phyloP scores from a whole-genome alignment of 2,329 filamentous ascomycete genomes.

The Diaporthe citri region DNA sequence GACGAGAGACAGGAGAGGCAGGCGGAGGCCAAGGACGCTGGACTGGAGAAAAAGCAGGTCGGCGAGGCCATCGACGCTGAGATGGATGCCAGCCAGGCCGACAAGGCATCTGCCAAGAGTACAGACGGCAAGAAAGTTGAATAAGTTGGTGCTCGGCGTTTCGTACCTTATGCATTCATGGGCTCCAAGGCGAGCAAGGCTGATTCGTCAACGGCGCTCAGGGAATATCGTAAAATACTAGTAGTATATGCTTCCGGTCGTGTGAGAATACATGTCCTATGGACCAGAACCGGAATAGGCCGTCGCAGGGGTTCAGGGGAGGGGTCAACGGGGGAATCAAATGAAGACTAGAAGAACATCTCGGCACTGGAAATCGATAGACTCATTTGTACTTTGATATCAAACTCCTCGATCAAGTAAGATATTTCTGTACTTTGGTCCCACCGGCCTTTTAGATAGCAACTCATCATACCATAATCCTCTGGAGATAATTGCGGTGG shows the following conservation, averaged over 20 bases:
- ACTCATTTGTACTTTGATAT: slow-evolving; percentile 27
- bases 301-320: neutral
- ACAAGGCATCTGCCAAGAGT: slow-evolving; percentile 43
- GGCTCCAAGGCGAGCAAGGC: neutral
- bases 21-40: slow-evolving; percentile 60
- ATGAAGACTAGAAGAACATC: slow-evolving; percentile 34
- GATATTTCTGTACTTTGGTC: neutral
- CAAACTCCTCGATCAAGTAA: neutral
- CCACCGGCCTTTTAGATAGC: neutral
- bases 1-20: slow-evolving; percentile 73
- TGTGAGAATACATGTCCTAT: neutral
- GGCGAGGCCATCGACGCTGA: slow-evolving; percentile 69
- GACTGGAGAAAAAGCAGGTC: slow-evolving; percentile 61
- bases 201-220: slow-evolving; percentile 26
- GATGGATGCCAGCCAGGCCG: slow-evolving; percentile 62
- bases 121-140: slow-evolving; percentile 57
- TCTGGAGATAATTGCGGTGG: no score
- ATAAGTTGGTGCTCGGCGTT: slow-evolving; percentile 2
- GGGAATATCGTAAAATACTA: neutral
- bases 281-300: slow-evolving; percentile 3
- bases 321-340: neutral
- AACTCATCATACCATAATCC: neutral
- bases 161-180: neutral
- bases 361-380: slow-evolving; percentile 37
- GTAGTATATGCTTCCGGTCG: neutral